Base-by-base conservation (phyloP, 208 protist genomes). In the Acanthamoeba royreba region DNA sequence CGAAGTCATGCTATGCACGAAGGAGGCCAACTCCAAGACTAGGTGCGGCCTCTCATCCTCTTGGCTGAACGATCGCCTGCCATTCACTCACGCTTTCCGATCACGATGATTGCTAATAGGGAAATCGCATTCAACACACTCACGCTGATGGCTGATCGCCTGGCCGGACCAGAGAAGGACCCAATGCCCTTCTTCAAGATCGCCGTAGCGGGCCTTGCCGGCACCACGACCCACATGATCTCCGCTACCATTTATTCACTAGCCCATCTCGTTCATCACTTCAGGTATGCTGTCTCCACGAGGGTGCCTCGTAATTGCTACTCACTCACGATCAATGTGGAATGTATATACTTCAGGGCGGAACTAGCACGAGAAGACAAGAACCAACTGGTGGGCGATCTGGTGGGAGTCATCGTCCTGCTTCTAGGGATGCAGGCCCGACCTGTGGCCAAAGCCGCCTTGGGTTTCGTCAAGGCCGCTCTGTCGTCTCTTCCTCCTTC, bases 1-100 rank as follows among this genome's bases (percentile, higher is more conserved):
- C 38, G 90, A 95, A 5, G 53, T 95, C 45, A 92, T 95, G 25
- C 46, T 94, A 22, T 95, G 94, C 85, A 94, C 91, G 46, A 95
- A 95, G 52, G 94, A 95, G 69, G 28, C 45, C 22, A 95, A 95
- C 61, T 47, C 45, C 11, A 92, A 90, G 63, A 42, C 45, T 40
- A 90, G 61, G 49, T 81, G 92, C 8, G 42, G 58, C 40, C 17
- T 86, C 28, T 92, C 52, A 61, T 61, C 52, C 19, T 28, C 17
- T 28, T 61, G 22, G 81, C 42, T 35, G 8, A 8, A 0, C 61
- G 74, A 13, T 53, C 72, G 35, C 17, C 25, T 4, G 2, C 52
- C 25, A 22, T 25, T 45, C n/a, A 0, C 25, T 85, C 69, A n/a
- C n/a, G n/a, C 25, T 61, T 25, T 61, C 25, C 52, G 52, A 22